Base-by-base conservation (phyloP, 768 basidiomycete species). In the Rubroboletus satanas region DNA sequence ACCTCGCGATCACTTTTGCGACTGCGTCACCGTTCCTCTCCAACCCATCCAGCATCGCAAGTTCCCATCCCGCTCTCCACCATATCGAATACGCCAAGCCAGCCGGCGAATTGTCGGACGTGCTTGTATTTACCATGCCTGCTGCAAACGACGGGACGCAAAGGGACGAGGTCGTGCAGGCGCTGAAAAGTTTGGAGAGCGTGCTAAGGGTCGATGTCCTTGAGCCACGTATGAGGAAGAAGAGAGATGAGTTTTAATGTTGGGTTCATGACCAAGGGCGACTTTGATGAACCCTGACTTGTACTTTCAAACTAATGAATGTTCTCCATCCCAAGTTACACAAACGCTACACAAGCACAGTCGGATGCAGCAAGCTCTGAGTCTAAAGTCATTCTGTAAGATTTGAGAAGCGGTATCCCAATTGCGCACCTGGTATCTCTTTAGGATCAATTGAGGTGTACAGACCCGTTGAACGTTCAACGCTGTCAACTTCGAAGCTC, bases 1-100 rank as follows among this genome's bases (percentile, higher is more conserved):
- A 57, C 45, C 70, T 77, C 44, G 63, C 61, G 14, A 55, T 73
- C 57, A 71, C 75, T 21, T 66, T 70, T 51, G 54, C 60, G 31
- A 35, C 49, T 17, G 54, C 57, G 12, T 73, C 60, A 1, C 61
- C 62, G 4, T 67, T 67, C 46, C 58, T 67, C 3, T 49, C 59
- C 41, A 46, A 62, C 45, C 67, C 67, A 14, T 45, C 65, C 23
- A 60, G 54, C 45, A 54, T 68, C 38, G 45, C 61, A 21, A 36
- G n/a, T 28, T 42, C 60, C n/a, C 58, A 67, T 49, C 65, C 61
- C 12, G 54, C 56, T 26, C 63, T 68, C 4, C 49, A 63, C 43
- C 38, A 55, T 17, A 47, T 69, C n/a, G 63, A 63, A 42, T 68
- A 66, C 28, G 23, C 47, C 21, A 56, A 60, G n/a, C 63, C 50